Base-by-base conservation (phyloP, 352 stramenopile species). In the Blastocystis sp. region DNA sequence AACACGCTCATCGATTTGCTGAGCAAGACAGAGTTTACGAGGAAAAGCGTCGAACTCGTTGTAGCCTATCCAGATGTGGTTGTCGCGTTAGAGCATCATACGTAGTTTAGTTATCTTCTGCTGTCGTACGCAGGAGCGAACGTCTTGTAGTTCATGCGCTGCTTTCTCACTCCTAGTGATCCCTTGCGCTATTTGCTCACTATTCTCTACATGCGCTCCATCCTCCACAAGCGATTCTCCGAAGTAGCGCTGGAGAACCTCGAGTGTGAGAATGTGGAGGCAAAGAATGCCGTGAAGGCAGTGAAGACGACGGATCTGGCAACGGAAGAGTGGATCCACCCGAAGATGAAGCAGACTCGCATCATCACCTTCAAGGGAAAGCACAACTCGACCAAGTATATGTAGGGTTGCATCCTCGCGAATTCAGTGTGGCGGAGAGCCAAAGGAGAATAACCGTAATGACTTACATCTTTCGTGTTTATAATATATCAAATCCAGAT, bases 331-430 rank as follows among this genome's bases (percentile, higher is more conserved):
- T 48, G 11, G 14, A 84, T 69, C 34, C 65, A 84, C 19, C 74
- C 74, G 2, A 84, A 84, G 38, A 61, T 84, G 10, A 84, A 84
- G 45, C 53, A 52, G 40, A 67, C 74, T 23, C 53, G 74, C 53
- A 84, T 84, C 34, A 84, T 84, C 34, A 70, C 74, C 40, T 69
- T 84, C 4, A 84, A 84, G 21, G 74, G 74, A 84, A 84, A 84
- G 60, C 40, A 84, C 38, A 84, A 84, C n/a, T 84, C 74, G 4
- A 84, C 53, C 40, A 77, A 69, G 43, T 59, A 62, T 59, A 67
- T 67, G 59, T 84, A 38, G 59, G 52, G 34, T 65, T 52, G 43
- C 23, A n/a, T 9, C 43, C 14, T 81, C n/a, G 21, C 17, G 1
- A 48, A 11, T 62, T 52, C 7, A 43, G 21, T 52, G 43, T 43